Conservation (phyloP, 192 early-diverging fungal genomes). For the Backusella liffmaniae region DNA sequence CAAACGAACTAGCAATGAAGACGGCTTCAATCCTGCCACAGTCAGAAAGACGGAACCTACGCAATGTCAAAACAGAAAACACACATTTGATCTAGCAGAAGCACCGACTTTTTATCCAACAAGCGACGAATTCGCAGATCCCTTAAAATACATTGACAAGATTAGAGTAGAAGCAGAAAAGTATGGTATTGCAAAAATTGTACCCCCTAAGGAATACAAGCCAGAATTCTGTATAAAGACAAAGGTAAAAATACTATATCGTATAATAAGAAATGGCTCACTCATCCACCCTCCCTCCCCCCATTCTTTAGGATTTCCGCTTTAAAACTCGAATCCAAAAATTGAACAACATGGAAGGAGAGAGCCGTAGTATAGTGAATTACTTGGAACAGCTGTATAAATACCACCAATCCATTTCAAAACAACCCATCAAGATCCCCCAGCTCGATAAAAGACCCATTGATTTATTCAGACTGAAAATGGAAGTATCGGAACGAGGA, state of each 20-base stretch:
- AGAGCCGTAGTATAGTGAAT: slow-evolving; percentile 80
- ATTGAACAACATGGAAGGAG: slow-evolving; percentile 90
- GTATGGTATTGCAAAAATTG: slow-evolving; percentile 88
- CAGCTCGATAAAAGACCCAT: slow-evolving; percentile 86
- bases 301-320: slow-evolving; percentile 58
- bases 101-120: slow-evolving; percentile 85
- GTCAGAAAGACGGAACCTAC: background rate
- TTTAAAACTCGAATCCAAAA: slow-evolving; percentile 89
- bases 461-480: slow-evolving; percentile 79
- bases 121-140: slow-evolving; percentile 76
- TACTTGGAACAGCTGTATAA: slow-evolving; percentile 90
- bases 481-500: slow-evolving; percentile 75
- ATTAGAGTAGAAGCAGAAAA: slow-evolving; percentile 75
- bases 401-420: slow-evolving; percentile 82
- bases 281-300: background rate
- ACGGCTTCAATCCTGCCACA: slow-evolving; percentile 1
- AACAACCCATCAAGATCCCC: slow-evolving; percentile 75
- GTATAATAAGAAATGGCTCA: background rate
- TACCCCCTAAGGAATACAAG: slow-evolving; percentile 85
- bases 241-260: slow-evolving; percentile 38
- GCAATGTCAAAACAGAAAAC: background rate
- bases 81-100: slow-evolving; percentile 64
- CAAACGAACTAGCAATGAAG: background rate
- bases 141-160: slow-evolving; percentile 79
- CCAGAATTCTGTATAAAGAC: slow-evolving; percentile 86